Evolutionary conservation across 106 monocot genomes (phyloP), one percentile per base, ranked within the genome.

Genomic region (Iris macrosiphon): DNA sequence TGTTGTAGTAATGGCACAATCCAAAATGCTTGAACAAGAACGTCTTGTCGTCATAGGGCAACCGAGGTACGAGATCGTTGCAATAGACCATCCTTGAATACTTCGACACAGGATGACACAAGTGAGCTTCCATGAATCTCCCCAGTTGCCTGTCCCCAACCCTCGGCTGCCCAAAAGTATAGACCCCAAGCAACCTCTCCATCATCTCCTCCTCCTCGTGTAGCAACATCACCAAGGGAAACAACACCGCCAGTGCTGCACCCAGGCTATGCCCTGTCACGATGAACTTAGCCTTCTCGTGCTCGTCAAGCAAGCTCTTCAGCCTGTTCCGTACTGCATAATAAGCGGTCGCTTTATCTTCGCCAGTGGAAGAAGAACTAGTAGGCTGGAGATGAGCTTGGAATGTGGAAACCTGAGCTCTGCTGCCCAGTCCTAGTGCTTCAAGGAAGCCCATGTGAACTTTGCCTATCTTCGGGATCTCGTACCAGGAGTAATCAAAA

Each of bases 221-320:
- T 23, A 83, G 20, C 21, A 56, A 50, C 39, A 93, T 57, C 26
- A 93, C 18, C 11, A 59, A 13, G 22, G 87, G 77, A 55, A 93
- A 88, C 27, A 93, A 65, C 1, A 84, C 60, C 24, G 93, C 87
- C 21, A 93, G 63, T 20, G 93, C 93, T 7, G 87, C 93, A 8
- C 93, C 93, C 14, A 88, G 62, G 72, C 93, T 93, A 69, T 93
- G 93, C 21, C 93, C 93, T 7, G 93, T 75, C 10, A 84, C 52
- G 14, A 88, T 7, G 48, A 84, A 77, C 50, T 57, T 65, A 7
- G 83, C 87, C 6, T 66, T 48, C 53, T 69, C 50, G 43, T 81
- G 66, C 28, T 59, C 59, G 3, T 18, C 23, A 4, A 88, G 52
- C 7, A 75, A 14, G 3, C 17, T 29, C 28, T 56, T 52, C 0